Percentiles rank a stretch among this genome's conserved stretches.
Conservation (phyloP, 2,329 filamentous ascomycete species). For the Epicoccum nigrum region DNA sequence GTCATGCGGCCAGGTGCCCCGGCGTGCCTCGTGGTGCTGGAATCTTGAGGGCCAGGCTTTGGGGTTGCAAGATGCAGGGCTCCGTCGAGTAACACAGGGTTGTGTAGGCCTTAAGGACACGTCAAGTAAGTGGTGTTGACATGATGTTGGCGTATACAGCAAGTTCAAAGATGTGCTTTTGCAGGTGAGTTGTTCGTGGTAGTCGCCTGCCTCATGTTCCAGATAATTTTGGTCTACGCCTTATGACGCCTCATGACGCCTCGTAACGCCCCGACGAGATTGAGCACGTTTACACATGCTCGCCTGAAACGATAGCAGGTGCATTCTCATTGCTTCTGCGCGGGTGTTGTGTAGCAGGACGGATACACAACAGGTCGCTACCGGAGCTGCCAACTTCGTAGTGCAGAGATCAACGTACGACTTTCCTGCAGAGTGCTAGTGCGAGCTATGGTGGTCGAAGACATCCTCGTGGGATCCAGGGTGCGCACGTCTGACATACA, state of each 20-base stretch:
- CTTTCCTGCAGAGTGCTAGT: constrained; percentile 1
- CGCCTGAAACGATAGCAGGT: constrained; percentile 6
- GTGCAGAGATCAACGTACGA: constrained; percentile 10
- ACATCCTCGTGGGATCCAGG: constrained; percentile 13
- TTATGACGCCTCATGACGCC: background rate
- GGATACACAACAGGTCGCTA: constrained; percentile 13
- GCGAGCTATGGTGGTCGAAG: background rate
- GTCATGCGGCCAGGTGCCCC: too few relatives aligned
- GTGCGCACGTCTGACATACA: constrained; percentile 6
- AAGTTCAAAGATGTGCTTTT: background rate
- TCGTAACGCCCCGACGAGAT: background rate
- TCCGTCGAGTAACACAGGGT: background rate
- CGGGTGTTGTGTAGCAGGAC: constrained; percentile 15
- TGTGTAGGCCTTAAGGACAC: background rate
- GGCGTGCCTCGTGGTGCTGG: background rate
- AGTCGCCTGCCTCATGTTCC: background rate
- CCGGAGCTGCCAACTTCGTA: constrained; percentile 12
- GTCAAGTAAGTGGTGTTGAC: background rate
- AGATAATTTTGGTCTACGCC: background rate
- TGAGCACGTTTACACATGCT: background rate
- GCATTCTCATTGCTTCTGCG: background rate
- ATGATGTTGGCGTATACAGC: background rate
- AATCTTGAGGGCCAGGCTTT: constrained; percentile 7
- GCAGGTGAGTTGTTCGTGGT: background rate
- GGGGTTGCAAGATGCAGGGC: constrained; percentile 5